phyloP scores from a whole-genome alignment of 129 eudicot species.

The Chrysanthemum makinoi region DNA sequence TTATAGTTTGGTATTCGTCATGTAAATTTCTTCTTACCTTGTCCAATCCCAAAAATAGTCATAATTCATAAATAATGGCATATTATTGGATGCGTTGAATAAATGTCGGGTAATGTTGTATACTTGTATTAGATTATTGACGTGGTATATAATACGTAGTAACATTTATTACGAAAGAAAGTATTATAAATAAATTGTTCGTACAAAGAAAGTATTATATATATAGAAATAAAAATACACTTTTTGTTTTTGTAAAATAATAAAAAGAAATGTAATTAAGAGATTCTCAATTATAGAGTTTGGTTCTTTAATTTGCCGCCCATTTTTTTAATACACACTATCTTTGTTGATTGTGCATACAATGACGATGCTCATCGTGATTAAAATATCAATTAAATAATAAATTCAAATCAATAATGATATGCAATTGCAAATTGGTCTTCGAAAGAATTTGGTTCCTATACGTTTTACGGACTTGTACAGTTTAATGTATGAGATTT shows the following conservation, averaged over 20 bases:
- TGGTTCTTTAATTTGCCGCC: conserved; percentile 19
- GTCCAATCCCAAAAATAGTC: too few relatives aligned
- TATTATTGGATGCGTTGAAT: too few relatives aligned
- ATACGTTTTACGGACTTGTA: neutral
- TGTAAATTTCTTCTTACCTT: too few relatives aligned
- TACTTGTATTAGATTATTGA: too few relatives aligned
- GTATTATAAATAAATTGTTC: too few relatives aligned
- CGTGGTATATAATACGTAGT: too few relatives aligned
- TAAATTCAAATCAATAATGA: neutral
- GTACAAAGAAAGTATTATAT: neutral
- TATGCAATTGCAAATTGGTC: conserved; percentile 13
- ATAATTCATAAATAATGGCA: too few relatives aligned
- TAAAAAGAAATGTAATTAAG: neutral
- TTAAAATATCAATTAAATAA: conserved; percentile 1
- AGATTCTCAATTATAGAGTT: conserved; percentile 21
- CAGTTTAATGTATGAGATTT: neutral
- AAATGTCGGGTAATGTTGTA: too few relatives aligned
- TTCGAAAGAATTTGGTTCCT: neutral
- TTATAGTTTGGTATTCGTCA: too few relatives aligned
- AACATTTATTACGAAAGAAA: neutral
- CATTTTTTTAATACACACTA: conserved; percentile 5
- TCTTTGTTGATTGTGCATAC: conserved; percentile 20
- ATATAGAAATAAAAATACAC: neutral
- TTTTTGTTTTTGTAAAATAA: neutral
- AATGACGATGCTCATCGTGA: conserved; percentile 15